Base-by-base conservation (phyloP, 2,329 filamentous ascomycete genomes). In the Penicillium sp. region DNA sequence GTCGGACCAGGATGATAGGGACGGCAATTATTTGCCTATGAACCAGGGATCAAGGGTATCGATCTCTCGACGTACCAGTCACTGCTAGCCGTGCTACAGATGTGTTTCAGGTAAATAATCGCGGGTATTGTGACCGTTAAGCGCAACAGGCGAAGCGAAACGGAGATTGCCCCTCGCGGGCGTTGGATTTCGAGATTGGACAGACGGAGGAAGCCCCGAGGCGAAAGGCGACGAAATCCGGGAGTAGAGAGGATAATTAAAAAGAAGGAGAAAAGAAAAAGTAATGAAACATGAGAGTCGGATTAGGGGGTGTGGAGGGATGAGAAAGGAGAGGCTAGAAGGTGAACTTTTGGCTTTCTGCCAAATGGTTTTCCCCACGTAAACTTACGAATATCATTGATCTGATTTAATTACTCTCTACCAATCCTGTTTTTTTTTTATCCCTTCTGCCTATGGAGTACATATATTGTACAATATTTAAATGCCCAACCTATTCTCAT, bases 111-210 rank as follows among this genome's bases (percentile, higher is more conserved):
- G 44, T 61, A 62, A 38, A 64, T 48, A 52, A 46, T 55, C 62
- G 63, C 63, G 63, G 57, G 54, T 65, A 62, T 62, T 61, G 53
- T 57, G 54, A 60, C 56, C 23, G 38, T 50, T 41, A 64, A 65
- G 60, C 64, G 65, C 60, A 59, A 53, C 56, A 55, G 55, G 49
- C 55, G 40, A 58, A 65, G 39, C 44, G 31, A 46, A 58, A 23
- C 54, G 54, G 54, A 33, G 45, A 44, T 52, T 66, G 62, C 64
- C 65, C 65, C 64, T 66, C 65, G 63, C 64, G 60, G 59, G 58
- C 55, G 57, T 38, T 58, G 60, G 47, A 29, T 36, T 47, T 38
- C 50, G 53, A 58, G 50, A 13, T 34, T 64, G 53, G 50, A 60
- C 56, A 54, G 45, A 40, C 16, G 13, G 15, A 40, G 16, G 43